These are phyloP conservation scores for Hanseniaspora nectarophila DNA, from an alignment of 805 yeast species.

Conservation along the genomic window DNA sequence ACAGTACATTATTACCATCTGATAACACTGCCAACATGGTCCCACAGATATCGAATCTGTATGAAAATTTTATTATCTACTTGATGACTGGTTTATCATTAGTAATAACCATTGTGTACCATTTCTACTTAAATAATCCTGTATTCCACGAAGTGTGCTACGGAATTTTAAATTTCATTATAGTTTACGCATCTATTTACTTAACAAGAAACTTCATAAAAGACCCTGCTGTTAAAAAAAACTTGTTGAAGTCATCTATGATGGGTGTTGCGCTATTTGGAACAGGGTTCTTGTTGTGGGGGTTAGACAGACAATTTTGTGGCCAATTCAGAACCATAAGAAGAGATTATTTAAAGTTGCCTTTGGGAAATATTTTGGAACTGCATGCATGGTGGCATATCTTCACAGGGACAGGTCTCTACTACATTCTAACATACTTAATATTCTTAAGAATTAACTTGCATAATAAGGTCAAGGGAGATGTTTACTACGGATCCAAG, in stretches of 20 bases:
- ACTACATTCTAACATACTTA: slow-evolving; percentile 67
- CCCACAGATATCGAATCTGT: slow-evolving; percentile 28
- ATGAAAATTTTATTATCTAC: slow-evolving; percentile 38
- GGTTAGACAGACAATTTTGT: slow-evolving; percentile 75
- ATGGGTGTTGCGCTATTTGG: slow-evolving; percentile 53
- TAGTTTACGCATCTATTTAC: slow-evolving; percentile 47
- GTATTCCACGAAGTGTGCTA: slow-evolving; percentile 81
- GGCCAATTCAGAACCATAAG: slow-evolving; percentile 43
- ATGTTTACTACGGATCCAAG: slow-evolving; percentile 1
- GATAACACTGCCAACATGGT: background rate
- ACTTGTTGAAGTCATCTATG: slow-evolving; percentile 44
- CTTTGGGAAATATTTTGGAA: slow-evolving; percentile 74
- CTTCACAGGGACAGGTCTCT: slow-evolving; percentile 76
- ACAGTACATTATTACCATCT: background rate
- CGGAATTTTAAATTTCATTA: slow-evolving; percentile 62
- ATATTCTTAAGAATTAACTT: slow-evolving; percentile 64
- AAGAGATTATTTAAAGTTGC: slow-evolving; percentile 55
- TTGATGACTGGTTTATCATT: slow-evolving; percentile 21
- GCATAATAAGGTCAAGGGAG: slow-evolving; percentile 33
- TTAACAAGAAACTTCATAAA: slow-evolving; percentile 44
- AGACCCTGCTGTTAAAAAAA: slow-evolving; percentile 35
- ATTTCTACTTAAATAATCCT: slow-evolving; percentile 66
- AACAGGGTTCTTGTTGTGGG: slow-evolving; percentile 77
- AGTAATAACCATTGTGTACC: slow-evolving; percentile 23
- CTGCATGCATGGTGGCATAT: slow-evolving; percentile 98